Evolutionary conservation across 2,329 filamentous ascomycete species (phyloP).

Genomic region (Parasarocladium wereldwijsianum): DNA sequence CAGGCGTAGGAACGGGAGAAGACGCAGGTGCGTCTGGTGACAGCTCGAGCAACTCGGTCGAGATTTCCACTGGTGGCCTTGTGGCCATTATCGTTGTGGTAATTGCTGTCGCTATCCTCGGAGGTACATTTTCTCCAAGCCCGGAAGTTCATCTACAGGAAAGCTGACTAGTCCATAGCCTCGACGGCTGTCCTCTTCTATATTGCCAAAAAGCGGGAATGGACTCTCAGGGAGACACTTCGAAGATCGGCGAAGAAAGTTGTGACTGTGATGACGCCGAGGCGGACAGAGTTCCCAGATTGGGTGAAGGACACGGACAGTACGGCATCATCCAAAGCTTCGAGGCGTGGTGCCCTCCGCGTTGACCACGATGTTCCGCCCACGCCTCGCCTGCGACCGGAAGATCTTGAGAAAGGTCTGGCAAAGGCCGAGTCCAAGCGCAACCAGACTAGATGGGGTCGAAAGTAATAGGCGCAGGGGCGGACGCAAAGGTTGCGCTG

Average conservation of each 20-base stretch:
- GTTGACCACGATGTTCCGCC: slow-evolving; percentile 41
- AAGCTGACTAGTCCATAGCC: slow-evolving; percentile 29
- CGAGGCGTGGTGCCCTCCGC: slow-evolving; percentile 23
- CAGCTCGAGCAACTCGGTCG: slow-evolving; percentile 37
- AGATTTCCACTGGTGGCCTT: slow-evolving; percentile 52
- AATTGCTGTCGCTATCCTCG: slow-evolving; percentile 48
- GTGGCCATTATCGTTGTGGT: slow-evolving; percentile 65
- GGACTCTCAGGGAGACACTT: slow-evolving; percentile 61
- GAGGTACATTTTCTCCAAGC: slow-evolving; percentile 40
- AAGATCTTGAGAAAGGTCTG: slow-evolving; percentile 46
- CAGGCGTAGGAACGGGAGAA: slow-evolving; percentile 26
- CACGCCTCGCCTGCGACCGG: slow-evolving; percentile 37
- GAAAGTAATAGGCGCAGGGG: slow-evolving; percentile 6
- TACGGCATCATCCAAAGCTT: slow-evolving; percentile 7
- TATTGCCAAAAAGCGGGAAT: slow-evolving; percentile 71
- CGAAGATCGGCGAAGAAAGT: slow-evolving; percentile 52
- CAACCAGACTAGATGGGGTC: slow-evolving; percentile 14
- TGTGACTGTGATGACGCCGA: slow-evolving; percentile 45
- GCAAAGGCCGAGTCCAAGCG: slow-evolving; percentile 21
- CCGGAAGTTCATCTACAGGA: too few species aligned
- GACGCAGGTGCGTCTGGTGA: slow-evolving; percentile 52
- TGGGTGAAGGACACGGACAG: slow-evolving; percentile 32
- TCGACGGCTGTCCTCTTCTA: slow-evolving; percentile 56
- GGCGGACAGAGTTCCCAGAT: slow-evolving; percentile 43
- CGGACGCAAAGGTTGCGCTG: neutral